These are phyloP conservation scores for Macrophomina pseudophaseolina DNA, from an alignment of 2,329 filamentous ascomycete genomes.

Conservation along the genomic window DNA sequence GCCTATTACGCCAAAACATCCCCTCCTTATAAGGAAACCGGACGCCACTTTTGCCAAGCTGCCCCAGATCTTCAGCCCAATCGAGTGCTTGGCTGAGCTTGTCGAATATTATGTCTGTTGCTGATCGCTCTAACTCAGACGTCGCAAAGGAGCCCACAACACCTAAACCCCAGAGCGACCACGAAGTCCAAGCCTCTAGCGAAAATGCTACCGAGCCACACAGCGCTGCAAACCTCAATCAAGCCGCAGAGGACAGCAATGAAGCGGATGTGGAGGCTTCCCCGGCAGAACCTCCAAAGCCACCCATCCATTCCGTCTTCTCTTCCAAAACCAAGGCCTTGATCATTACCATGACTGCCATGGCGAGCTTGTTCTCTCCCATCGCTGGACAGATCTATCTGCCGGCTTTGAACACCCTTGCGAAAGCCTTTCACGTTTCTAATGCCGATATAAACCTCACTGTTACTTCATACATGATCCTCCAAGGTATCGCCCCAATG, in stretches of 20 bases:
- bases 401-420: constrained; percentile 40
- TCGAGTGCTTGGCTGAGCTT: not conserved
- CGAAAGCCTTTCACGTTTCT: constrained; percentile 47
- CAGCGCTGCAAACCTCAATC: too few species aligned
- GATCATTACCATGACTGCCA: constrained; percentile 36
- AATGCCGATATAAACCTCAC: constrained; percentile 55
- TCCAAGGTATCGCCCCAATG: constrained; percentile 58
- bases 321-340: constrained; percentile 36
- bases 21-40: not conserved
- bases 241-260: not conserved
- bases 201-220: not conserved
- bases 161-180: not conserved
- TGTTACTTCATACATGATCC: constrained; percentile 58
- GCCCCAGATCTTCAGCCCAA: not conserved
- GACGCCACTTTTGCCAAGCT: not conserved
- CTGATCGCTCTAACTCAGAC: not conserved
- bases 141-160: not conserved
- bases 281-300: not conserved
- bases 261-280: constrained; percentile 11
- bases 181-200: not conserved
- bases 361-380: constrained; percentile 38
- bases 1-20: not conserved
- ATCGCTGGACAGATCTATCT: constrained; percentile 44
- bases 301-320: constrained; percentile 38
- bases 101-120: not conserved